A percentile compares a stretch with the other conserved stretches of the same genome.
Evolutionary conservation across 345 rosid species (phyloP).

Genomic region (Limnanthes douglasii): DNA sequence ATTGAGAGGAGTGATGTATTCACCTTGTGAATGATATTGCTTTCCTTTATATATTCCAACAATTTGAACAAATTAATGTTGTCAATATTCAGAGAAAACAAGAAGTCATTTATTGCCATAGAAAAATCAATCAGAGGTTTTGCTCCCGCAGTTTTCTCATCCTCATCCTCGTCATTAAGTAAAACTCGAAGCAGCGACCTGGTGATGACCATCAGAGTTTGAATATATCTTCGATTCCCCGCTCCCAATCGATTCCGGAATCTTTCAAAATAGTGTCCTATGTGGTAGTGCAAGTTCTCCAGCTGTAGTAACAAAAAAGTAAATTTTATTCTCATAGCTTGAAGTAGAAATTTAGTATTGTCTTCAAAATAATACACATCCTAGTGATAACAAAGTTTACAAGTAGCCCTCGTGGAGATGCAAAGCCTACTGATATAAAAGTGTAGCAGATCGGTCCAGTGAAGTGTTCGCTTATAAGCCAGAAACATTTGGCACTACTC

Average conservation of each 20-base stretch:
- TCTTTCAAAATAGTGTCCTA: conserved; percentile 59
- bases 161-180: conserved; percentile 16
- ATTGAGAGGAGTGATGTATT: conserved; percentile 7
- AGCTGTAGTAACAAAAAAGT: conserved; percentile 27
- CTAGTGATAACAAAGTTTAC: no score
- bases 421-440: no score
- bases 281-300: conserved; percentile 47
- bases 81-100: conserved; percentile 71
- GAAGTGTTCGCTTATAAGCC: no score
- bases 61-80: conserved; percentile 80
- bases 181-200: conserved; percentile 49
- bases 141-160: conserved; percentile 15
- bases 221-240: conserved; percentile 90
- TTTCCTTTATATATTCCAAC: conserved; percentile 60
- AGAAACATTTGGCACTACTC: no score
- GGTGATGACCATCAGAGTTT: conserved; percentile 60
- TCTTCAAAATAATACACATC: no score
- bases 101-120: conserved; percentile 68
- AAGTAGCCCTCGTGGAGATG: no score
- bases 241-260: conserved; percentile 59
- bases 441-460: no score
- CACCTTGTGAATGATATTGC: conserved; percentile 85
- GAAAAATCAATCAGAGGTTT: conserved; percentile 28
- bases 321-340: no score
- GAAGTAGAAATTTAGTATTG: no score